Conservation (phyloP, 495 filamentous ascomycete species). For the Hypoxylon cercidicola region DNA sequence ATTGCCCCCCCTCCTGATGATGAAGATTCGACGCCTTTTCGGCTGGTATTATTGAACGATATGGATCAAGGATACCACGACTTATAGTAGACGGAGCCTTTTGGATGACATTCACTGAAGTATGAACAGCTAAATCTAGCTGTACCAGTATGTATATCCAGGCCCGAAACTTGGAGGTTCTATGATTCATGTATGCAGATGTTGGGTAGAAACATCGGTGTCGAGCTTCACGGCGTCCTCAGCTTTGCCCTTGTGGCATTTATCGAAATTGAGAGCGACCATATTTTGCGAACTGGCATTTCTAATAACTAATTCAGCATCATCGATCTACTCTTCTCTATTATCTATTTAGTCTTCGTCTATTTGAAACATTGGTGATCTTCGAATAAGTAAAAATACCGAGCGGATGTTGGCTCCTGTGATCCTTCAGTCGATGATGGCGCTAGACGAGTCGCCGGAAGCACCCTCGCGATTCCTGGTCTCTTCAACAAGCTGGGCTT, state of each 20-base stretch:
- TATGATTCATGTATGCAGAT: no score
- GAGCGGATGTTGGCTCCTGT: background rate
- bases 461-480: conserved; percentile 11
- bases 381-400: background rate
- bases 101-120: no score
- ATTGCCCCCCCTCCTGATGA: background rate
- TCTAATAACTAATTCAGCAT: background rate
- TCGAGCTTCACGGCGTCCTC: no score
- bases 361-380: background rate
- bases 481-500: conserved; percentile 42
- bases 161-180: no score
- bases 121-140: no score
- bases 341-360: background rate
- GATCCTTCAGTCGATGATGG: conserved; percentile 11
- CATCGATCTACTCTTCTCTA: background rate
- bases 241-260: no score
- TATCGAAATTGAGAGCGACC: no score
- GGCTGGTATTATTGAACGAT: background rate
- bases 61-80: no score
- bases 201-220: no score
- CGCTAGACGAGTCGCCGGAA: no score
- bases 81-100: no score
- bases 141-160: no score
- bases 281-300: background rate
- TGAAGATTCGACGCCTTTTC: background rate